Evolutionary conservation across 2,329 filamentous ascomycete genomes (phyloP).

Genomic region (Magnaporthales sp.): DNA sequence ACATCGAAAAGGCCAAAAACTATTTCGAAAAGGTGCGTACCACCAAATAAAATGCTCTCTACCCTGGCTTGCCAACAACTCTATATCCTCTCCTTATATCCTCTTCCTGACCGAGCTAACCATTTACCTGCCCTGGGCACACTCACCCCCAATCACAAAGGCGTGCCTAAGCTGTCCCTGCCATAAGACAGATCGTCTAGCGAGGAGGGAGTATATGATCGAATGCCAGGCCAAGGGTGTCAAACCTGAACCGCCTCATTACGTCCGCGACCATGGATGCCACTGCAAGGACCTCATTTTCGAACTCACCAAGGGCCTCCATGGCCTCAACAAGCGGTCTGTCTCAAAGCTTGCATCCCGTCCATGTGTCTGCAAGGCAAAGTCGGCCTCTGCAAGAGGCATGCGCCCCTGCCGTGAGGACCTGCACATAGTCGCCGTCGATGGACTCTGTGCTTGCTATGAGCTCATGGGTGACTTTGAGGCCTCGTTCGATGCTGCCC

Average conservation of each 20-base stretch:
- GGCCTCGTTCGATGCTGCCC: background rate
- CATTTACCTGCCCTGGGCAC: background rate
- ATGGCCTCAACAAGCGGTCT: background rate
- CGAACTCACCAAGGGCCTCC: background rate
- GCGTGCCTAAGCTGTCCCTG: slow-evolving; percentile 4
- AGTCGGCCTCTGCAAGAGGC: background rate
- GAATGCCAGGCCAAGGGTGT: background rate
- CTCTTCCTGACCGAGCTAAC: background rate
- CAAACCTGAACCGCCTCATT: background rate
- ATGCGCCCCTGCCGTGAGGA: background rate
- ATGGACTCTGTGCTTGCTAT: background rate
- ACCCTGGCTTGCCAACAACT: background rate
- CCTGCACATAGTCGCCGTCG: slow-evolving; percentile 2
- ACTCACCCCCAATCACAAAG: background rate
- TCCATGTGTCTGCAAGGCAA: background rate
- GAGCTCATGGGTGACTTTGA: slow-evolving; percentile 2
- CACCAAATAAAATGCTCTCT: too few relatives aligned
- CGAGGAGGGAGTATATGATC: background rate
- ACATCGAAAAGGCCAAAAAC: background rate
- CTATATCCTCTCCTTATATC: background rate
- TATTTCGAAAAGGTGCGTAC: slow-evolving; percentile 5
- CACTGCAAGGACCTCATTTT: background rate
- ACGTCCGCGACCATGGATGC: background rate
- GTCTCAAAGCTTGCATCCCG: background rate
- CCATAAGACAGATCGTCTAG: background rate